Evolutionary conservation across 768 basidiomycete species (phyloP), one percentile per base, ranked within the genome.

Genomic region (Pleurotus cornucopiae): DNA sequence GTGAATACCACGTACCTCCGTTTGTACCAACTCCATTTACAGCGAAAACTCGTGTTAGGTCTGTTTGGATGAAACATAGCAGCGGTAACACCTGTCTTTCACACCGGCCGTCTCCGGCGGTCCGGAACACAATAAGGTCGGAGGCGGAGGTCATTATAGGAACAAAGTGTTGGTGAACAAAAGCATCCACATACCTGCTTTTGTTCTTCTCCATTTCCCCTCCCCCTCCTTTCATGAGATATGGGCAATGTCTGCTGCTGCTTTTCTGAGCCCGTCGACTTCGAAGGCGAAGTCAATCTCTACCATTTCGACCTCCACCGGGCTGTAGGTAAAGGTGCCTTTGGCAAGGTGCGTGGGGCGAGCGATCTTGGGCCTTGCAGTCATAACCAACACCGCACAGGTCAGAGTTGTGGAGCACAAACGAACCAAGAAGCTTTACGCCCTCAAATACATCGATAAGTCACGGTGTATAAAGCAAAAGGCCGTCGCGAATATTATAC

Each of bases 401-500:
- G 95, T 98, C 69, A 85, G 95, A 66, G 94, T 98, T 46, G 93
- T 98, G 59, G 94, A 98, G 70, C 94, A 97, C 76, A 97, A 96
- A 69, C 85, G 87, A 66, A 84, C 91, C 2, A 94, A 94, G 68
- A 84, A 92, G 63, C 79, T 98, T 1, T 97, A 91, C 67, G 95
- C 95, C 18, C 85, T 98, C 73, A 98, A 98, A 67, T 98, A 98
- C 75, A 94, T 98, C 75, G 95, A 98, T 72, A 98, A 98, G 72
- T 80, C 91, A 46, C 86, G 85, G 66, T 91, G 94, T 70, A 86
- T 94, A 58, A 86, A 86, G 67, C 92, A 94, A 75, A 91, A 89
- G 70, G 92, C 94, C 9, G 82, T 95, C 7, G 90, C 89, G 21
- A 95, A 97, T 68, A 87, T 92, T 63, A 91, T 98, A 55, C 95